Evolutionary conservation across 495 filamentous ascomycete species (phyloP).

Genomic region (Astrothelium subdiscretum): DNA sequence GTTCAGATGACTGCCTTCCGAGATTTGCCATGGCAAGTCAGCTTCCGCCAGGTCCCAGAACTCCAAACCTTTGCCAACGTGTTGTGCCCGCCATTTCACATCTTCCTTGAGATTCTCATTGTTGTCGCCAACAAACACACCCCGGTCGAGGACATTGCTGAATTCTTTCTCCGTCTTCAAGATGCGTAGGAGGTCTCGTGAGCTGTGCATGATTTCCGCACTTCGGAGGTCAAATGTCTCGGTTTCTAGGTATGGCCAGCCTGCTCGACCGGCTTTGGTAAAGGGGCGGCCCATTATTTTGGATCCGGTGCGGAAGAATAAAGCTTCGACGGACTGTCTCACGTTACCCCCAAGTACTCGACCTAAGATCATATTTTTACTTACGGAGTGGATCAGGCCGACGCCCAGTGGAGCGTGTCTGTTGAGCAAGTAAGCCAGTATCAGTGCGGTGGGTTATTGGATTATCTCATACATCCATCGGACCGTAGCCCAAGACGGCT

Average conservation of each 20-base stretch:
- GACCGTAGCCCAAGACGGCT: slow-evolving; percentile 20
- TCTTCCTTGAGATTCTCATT: slow-evolving; percentile 20
- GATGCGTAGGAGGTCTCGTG: slow-evolving; percentile 21
- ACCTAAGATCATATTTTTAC: slow-evolving; percentile 1
- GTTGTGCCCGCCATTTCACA: slow-evolving; percentile 19
- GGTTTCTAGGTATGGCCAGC: slow-evolving; percentile 23
- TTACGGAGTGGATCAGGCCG: slow-evolving; percentile 22
- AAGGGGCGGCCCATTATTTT: slow-evolving; percentile 8
- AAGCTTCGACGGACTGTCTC: background rate
- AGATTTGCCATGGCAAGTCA: slow-evolving; percentile 25
- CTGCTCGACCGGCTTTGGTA: slow-evolving; percentile 16
- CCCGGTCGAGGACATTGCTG: slow-evolving; percentile 15
- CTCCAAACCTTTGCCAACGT: slow-evolving; percentile 12
- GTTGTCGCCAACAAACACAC: slow-evolving; percentile 17
- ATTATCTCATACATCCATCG: slow-evolving; percentile 10
- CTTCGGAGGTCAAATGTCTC: slow-evolving; percentile 21
- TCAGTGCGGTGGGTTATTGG: background rate
- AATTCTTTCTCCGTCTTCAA: slow-evolving; percentile 10
- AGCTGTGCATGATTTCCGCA: slow-evolving; percentile 19
- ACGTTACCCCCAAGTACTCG: background rate
- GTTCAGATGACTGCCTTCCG: slow-evolving; percentile 20
- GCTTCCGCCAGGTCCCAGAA: slow-evolving; percentile 13
- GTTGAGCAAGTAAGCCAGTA: background rate
- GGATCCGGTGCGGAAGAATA: background rate
- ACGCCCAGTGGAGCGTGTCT: slow-evolving; percentile 26